These are phyloP conservation scores for Paracamarosporium sp. DNA, from an alignment of 2,329 filamentous ascomycete species.

Conservation along the genomic window DNA sequence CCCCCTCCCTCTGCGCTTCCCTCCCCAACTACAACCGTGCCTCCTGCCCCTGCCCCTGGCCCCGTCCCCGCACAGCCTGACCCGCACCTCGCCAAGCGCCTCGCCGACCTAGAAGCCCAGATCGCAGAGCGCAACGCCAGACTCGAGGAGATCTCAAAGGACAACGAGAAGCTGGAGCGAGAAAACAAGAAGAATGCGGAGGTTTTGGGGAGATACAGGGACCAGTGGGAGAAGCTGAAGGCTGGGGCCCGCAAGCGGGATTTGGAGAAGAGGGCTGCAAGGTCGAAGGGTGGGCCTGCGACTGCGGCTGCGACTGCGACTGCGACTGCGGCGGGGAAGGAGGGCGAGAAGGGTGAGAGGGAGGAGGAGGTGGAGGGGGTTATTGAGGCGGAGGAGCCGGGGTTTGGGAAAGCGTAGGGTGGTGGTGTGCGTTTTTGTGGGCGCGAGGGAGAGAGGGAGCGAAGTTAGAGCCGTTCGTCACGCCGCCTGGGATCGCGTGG, in stretches of 20 bases:
- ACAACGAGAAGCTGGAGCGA: conserved; percentile 67
- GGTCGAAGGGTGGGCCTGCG: too few species aligned
- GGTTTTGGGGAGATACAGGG: conserved; percentile 64
- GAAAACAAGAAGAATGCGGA: conserved; percentile 67
- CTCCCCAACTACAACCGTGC: conserved; percentile 11
- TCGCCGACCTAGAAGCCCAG: conserved; percentile 35
- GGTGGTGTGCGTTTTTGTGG: not conserved
- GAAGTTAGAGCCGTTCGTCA: not conserved
- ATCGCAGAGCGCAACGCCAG: conserved; percentile 32
- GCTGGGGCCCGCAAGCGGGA: conserved; percentile 60
- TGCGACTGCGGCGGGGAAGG: conserved; percentile 51
- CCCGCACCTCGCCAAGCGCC: conserved; percentile 22
- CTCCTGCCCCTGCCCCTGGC: too few species aligned
- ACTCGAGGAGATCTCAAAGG: conserved; percentile 59
- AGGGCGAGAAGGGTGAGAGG: conserved; percentile 10
- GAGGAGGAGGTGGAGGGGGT: conserved; percentile 14
- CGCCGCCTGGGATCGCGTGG: too few species aligned
- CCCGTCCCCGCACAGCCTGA: conserved; percentile 7
- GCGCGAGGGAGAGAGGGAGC: not conserved
- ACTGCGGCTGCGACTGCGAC: too few species aligned
- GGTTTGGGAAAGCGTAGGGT: conserved; percentile 40
- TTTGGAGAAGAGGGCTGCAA: conserved; percentile 26
- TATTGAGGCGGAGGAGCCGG: conserved; percentile 29
- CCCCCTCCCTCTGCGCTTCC: conserved; percentile 17
- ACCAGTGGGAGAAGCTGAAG: conserved; percentile 74